Base-by-base conservation (phyloP, 2,329 filamentous ascomycete species). In the Emericellopsis cladophorae region DNA sequence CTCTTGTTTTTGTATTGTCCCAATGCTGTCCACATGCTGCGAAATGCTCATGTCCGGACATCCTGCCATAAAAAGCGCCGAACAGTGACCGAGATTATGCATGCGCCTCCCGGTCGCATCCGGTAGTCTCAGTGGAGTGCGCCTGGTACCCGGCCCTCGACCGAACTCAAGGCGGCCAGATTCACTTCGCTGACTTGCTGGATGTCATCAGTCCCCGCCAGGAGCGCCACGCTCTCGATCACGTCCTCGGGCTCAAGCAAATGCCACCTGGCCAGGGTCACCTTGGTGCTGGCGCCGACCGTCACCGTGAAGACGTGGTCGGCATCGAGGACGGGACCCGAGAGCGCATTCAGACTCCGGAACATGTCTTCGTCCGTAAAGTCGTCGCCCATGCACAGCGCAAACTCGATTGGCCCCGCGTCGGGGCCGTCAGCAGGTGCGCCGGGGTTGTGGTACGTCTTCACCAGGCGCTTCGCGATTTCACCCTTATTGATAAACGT, bases 311-410 rank as follows among this genome's bases (percentile, higher is more conserved):
- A 96, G 46, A 94, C 76, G 53, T 88, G 76, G 31, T 86, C 66
- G 14, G 55, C 47, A 57, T 61, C 62, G 47, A 54, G 72, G 59
- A 62, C 79, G 55, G 54, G 72, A 58, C 65, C 70, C 2, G 67
- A 70, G 5, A 74, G 58, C 1, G 64, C 67, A 51, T 79, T 79
- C 36, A 96, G 72, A 12, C 87, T 81, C 42, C 86, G 84, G 76
- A 96, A 96, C 77, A 81, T 80, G 81, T 94, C 90, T 72, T 98
- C 92, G 56, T 98, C 92, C 6, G 92, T 98, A 51, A 92, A 93
- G 55, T 98, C 92, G 59, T 98, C 92, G 34, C 92, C 92, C 45
- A 89, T 66, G 60, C 92, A 98, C 40, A 96, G 70, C 10, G 93
- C 79, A 54, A 96, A 95, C 50, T 90, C 87, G 0, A 89, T 75